Percentiles rank a stretch among this genome's conserved stretches.
Conservation (phyloP, 2,329 filamentous ascomycete species). For the Cytospora piceicola region DNA sequence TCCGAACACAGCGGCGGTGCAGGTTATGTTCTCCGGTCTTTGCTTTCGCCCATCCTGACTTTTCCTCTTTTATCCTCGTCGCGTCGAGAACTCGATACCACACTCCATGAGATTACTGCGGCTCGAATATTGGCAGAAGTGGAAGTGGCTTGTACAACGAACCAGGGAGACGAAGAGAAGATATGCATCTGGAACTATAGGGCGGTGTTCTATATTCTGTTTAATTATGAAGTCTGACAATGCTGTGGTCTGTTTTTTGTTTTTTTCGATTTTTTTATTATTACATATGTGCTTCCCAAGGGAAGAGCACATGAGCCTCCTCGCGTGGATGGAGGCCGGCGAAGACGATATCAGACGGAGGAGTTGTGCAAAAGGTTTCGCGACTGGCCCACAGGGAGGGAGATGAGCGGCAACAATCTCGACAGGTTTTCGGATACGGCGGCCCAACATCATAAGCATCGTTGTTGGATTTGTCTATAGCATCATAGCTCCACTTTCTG, state of each 20-base stretch:
- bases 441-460: conserved; percentile 23
- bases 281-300: conserved; percentile 26
- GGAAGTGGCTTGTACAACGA: conserved; percentile 29
- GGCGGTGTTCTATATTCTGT: conserved; percentile 55
- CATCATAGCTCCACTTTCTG: conserved; percentile 30
- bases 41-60: conserved; percentile 20
- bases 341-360: conserved; percentile 18
- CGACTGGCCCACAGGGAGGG: conserved; percentile 25
- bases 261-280: conserved; percentile 16
- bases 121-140: conserved; percentile 20
- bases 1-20: conserved; percentile 21
- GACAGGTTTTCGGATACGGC: conserved; percentile 31
- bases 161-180: conserved; percentile 26
- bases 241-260: conserved; percentile 27
- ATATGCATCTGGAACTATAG: conserved; percentile 32
- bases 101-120: conserved; percentile 26
- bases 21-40: conserved; percentile 23
- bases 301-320: conserved; percentile 24
- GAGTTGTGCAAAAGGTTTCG: conserved; percentile 23
- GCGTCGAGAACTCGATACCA: conserved; percentile 29
- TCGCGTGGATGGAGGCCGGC: conserved; percentile 6
- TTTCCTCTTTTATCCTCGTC: conserved; percentile 17
- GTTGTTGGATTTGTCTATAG: conserved; percentile 34
- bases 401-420: conserved; percentile 28
- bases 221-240: conserved; percentile 45